Percentiles rank a stretch among this genome's conserved stretches.
Conservation (phyloP, 345 rosid species). For the Leavenworthia alabamica region DNA sequence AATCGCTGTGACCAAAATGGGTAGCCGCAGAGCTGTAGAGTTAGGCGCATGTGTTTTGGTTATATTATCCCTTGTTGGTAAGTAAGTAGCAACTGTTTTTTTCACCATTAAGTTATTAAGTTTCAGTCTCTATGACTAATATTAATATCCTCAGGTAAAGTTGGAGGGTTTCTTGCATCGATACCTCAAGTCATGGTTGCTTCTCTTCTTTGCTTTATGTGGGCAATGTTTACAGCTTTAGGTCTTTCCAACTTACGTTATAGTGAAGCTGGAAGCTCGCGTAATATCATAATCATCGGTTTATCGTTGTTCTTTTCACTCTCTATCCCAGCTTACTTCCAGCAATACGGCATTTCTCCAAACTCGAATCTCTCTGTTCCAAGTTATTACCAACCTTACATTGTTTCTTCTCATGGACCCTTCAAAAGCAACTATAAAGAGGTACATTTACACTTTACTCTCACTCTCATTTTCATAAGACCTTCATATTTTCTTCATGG, state of each 20-base stretch:
- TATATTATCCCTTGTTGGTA: constrained; percentile 80
- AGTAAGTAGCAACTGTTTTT: constrained; percentile 38
- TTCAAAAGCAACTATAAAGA: constrained; percentile 60
- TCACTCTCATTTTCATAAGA: background rate
- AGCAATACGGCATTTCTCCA: constrained; percentile 80
- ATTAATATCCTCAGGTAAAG: constrained; percentile 57
- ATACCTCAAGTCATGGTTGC: constrained; percentile 97
- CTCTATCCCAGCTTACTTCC: constrained; percentile 90
- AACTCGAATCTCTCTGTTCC: constrained; percentile 72
- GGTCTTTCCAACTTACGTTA: constrained; percentile 93
- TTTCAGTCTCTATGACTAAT: background rate
- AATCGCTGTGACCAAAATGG: constrained; percentile 95
- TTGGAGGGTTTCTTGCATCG: constrained; percentile 93
- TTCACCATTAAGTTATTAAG: background rate
- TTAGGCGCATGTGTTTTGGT: constrained; percentile 73
- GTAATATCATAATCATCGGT: constrained; percentile 90
- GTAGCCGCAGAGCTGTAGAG: constrained; percentile 92
- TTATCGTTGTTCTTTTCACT: constrained; percentile 79
- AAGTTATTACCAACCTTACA: constrained; percentile 80
- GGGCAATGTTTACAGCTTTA: constrained; percentile 92
- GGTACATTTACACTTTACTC: constrained; percentile 40
- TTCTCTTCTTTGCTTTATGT: constrained; percentile 95
- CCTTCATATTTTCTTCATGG: background rate
- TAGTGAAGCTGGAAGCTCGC: constrained; percentile 97
- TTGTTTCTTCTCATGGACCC: constrained; percentile 89